Evolutionary conservation across 2,329 filamentous ascomycete species (phyloP).

Genomic region (Fusarium denticulatum): DNA sequence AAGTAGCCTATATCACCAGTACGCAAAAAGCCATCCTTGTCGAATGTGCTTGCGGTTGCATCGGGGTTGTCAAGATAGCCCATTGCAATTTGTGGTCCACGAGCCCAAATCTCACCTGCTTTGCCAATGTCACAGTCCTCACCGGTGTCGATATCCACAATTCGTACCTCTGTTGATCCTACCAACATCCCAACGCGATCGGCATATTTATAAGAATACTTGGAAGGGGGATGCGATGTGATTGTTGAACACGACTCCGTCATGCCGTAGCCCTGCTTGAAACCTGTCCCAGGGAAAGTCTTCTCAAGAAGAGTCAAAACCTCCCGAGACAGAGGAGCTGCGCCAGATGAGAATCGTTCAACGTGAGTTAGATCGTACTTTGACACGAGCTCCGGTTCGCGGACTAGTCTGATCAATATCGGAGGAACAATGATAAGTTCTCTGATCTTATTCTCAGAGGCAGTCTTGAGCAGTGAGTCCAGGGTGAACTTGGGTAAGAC

Average conservation of each 20-base stretch:
- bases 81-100: background rate
- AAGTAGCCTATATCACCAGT: slow-evolving; percentile 4
- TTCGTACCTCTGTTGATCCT: slow-evolving; percentile 72
- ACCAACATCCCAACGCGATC: slow-evolving; percentile 22
- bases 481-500: background rate
- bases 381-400: background rate
- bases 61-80: background rate
- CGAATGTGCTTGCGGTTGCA: background rate
- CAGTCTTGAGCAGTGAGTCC: background rate
- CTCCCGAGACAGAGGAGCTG: slow-evolving; percentile 26
- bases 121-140: slow-evolving; percentile 68
- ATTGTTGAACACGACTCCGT: slow-evolving; percentile 82
- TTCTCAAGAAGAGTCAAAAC: slow-evolving; percentile 15
- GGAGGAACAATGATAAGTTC: background rate
- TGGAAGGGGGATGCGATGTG: slow-evolving; percentile 77
- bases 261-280: slow-evolving; percentile 76
- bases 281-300: slow-evolving; percentile 17
- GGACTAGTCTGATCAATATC: background rate
- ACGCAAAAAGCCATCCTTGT: background rate
- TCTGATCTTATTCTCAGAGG: background rate
- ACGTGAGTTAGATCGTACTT: slow-evolving; percentile 26
- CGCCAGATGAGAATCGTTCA: slow-evolving; percentile 19
- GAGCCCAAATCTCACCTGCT: slow-evolving; percentile 51
- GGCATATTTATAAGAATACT: slow-evolving; percentile 57
- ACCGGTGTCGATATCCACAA: slow-evolving; percentile 72